Conservation (phyloP, 495 filamentous ascomycete genomes). For the Aspergillus coremiiformis region DNA sequence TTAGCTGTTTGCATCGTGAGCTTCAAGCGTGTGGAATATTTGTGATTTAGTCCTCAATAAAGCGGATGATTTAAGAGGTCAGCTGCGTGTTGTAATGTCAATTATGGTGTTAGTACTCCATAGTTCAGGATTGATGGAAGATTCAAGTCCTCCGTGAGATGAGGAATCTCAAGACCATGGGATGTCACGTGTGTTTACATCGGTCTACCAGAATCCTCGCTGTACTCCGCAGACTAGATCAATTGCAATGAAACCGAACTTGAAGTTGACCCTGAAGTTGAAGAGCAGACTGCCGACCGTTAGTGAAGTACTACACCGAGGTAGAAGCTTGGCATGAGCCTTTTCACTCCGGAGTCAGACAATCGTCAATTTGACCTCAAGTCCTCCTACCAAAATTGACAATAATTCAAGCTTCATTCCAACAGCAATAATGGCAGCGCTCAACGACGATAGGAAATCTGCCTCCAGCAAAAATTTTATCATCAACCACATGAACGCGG, state of each 20-base stretch:
- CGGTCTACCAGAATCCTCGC: too few species aligned
- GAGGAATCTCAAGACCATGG: too few species aligned
- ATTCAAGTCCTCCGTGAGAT: too few species aligned
- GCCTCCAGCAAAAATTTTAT: slow-evolving; percentile 50
- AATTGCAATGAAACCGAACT: too few species aligned
- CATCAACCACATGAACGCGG: slow-evolving; percentile 72
- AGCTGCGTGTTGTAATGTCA: not conserved
- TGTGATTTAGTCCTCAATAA: not conserved
- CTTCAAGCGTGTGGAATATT: not conserved
- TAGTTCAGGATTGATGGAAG: too few species aligned
- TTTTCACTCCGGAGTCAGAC: not conserved
- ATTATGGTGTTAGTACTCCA: too few species aligned
- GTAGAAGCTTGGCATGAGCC: not conserved
- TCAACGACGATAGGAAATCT: not conserved
- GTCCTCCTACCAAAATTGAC: not conserved
- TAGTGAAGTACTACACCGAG: too few species aligned
- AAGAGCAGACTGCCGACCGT: not conserved
- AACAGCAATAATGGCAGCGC: not conserved
- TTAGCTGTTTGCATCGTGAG: not conserved
- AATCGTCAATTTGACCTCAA: not conserved
- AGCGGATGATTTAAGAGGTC: not conserved
- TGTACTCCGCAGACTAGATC: too few species aligned
- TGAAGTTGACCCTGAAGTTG: too few species aligned
- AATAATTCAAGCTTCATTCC: not conserved
- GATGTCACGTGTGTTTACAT: too few species aligned